These are phyloP conservation scores for Eragrostis tef DNA, from an alignment of 202 grass and related monocot species.

Conservation along the genomic window DNA sequence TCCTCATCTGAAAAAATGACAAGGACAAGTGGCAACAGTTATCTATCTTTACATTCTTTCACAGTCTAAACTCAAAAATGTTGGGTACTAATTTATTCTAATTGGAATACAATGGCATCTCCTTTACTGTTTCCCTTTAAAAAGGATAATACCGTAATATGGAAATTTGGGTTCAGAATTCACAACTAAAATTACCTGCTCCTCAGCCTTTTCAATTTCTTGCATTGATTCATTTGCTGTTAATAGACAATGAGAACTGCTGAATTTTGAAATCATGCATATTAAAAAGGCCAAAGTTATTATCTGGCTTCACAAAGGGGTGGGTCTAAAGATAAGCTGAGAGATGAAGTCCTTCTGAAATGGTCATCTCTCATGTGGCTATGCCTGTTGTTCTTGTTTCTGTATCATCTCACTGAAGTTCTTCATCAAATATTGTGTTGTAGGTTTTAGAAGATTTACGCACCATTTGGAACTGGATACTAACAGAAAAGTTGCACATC, in stretches of 20 bases:
- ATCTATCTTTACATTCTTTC: neutral
- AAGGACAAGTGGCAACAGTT: neutral
- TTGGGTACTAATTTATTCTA: neutral
- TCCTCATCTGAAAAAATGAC: constrained; percentile 16
- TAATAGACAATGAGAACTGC: neutral
- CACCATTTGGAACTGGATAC: constrained; percentile 88
- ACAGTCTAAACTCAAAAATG: neutral
- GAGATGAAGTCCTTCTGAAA: constrained; percentile 4
- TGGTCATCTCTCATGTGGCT: neutral
- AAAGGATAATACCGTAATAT: too few relatives aligned
- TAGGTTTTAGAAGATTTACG: constrained; percentile 89
- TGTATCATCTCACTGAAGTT: neutral
- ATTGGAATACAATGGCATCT: neutral
- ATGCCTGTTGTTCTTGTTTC: neutral
- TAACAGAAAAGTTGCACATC: constrained; percentile 90
- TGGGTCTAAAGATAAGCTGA: neutral
- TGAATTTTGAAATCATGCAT: neutral
- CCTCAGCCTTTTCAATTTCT: constrained; percentile 13
- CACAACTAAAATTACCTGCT: constrained; percentile 1
- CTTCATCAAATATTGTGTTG: constrained; percentile 27
- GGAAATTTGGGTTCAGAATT: neutral
- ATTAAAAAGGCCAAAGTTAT: neutral
- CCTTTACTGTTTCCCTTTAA: too few relatives aligned
- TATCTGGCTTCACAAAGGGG: neutral
- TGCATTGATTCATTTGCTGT: neutral